Evolutionary conservation across 208 protist genomes (phyloP).

Genomic region (Leishmania lainsoni): DNA sequence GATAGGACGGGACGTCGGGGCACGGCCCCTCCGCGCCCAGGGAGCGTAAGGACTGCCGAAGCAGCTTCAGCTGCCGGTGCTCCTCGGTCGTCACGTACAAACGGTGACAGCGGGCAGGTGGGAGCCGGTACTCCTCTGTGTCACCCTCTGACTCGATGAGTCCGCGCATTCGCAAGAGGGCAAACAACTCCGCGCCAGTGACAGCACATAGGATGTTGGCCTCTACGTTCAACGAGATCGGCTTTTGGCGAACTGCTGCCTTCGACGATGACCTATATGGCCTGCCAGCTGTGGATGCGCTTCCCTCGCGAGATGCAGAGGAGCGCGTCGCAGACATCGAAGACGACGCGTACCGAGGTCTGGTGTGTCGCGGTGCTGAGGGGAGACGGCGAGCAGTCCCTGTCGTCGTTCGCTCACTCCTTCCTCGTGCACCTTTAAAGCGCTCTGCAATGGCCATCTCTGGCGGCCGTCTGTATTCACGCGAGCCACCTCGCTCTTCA

Average conservation of each 20-base stretch:
- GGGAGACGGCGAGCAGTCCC: background rate
- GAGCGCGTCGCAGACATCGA: constrained; percentile 1
- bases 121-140: constrained; percentile 59
- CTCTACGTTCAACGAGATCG: constrained; percentile 39
- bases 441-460: background rate
- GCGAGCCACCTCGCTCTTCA: background rate
- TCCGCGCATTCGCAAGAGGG: constrained; percentile 71
- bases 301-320: constrained; percentile 5
- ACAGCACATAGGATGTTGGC: constrained; percentile 53
- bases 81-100: constrained; percentile 70
- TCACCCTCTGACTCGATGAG: constrained; percentile 70
- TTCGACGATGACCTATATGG: background rate
- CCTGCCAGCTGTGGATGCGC: background rate
- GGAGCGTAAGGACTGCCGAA: constrained; percentile 42
- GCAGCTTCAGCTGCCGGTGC: constrained; percentile 61
- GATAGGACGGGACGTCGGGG: constrained; percentile 18
- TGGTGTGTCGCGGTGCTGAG: background rate
- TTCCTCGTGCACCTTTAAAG: background rate
- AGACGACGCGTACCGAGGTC: background rate
- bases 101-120: constrained; percentile 49
- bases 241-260: constrained; percentile 1
- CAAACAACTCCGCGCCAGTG: constrained; percentile 77
- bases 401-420: background rate
- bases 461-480: background rate
- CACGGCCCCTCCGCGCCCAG: constrained; percentile 19